Conservation (phyloP, 2,329 filamentous ascomycete species). For the Amylocarpus encephaloides region DNA sequence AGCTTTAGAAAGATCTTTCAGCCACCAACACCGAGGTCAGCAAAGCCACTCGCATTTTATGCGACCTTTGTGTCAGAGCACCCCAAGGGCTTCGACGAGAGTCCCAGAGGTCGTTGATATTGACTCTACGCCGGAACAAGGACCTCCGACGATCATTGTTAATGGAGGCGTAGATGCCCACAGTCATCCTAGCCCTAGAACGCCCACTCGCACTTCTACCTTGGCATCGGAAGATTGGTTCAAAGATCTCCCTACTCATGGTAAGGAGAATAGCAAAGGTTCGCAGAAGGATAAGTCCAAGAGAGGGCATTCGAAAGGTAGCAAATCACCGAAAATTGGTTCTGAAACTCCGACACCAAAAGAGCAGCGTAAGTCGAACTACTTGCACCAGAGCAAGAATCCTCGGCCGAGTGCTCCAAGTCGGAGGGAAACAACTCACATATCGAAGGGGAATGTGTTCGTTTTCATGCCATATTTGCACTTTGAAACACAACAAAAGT, state of each 20-base stretch:
- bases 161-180: slow-evolving; percentile 14
- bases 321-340: slow-evolving; percentile 20
- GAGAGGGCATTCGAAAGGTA: slow-evolving; percentile 16
- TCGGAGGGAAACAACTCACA: slow-evolving; percentile 11
- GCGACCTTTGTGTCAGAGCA: slow-evolving; percentile 25
- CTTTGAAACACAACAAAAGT: slow-evolving; percentile 22
- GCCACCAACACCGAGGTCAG: slow-evolving; percentile 25
- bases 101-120: slow-evolving; percentile 2
- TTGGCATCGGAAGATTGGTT: slow-evolving; percentile 11
- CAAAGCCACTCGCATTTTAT: slow-evolving; percentile 27
- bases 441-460: slow-evolving; percentile 19
- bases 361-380: slow-evolving; percentile 12
- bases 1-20: slow-evolving; percentile 24
- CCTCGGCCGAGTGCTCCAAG: slow-evolving; percentile 6
- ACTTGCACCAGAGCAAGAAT: slow-evolving; percentile 6
- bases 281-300: slow-evolving; percentile 19
- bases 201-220: slow-evolving; percentile 11
- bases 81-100: slow-evolving; percentile 12
- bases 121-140: slow-evolving; percentile 8
- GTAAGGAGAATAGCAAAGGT: slow-evolving; percentile 13
- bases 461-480: slow-evolving; percentile 27
- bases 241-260: slow-evolving; percentile 3
- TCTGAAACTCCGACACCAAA: slow-evolving; percentile 17
- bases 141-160: slow-evolving; percentile 19
- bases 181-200: slow-evolving; percentile 5